Base-by-base conservation (phyloP, 352 stramenopile species). In the Phytophthora boehmeriae region DNA sequence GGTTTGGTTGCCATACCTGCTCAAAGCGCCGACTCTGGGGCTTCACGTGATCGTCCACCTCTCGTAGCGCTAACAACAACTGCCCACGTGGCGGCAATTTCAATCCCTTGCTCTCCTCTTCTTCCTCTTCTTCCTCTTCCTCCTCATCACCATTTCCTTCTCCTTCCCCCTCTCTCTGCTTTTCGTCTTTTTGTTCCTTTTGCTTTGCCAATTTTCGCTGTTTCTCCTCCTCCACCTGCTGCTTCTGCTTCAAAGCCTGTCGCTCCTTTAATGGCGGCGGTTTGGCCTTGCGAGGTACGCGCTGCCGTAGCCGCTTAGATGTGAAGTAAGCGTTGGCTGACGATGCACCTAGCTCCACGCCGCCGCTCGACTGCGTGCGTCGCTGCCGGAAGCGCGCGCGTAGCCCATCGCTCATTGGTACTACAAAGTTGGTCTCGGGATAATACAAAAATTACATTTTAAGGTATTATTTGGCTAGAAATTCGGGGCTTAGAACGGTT, bases 291-390 rank as follows among this genome's bases (percentile, higher is more conserved):
- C 62, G 60, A 17, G 47, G 23, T 14, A 54, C 63, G 14, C 60
- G 53, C 32, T 68, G 41, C 8, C 52, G 41, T 16, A 79, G 56
- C 13, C 63, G 66, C 45, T 68, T 75, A 14, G 73, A 70, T 10
- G 61, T 75, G 44, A 83, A 78, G 48, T 72, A 83, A 30, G 70
- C 73, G 28, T 82, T 78, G 20, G 70, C 64, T 10, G 62, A 66
- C 38, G 56, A 63, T 1, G 68, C 63, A 8, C 73, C 73, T 2
- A 82, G 50, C 41, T 69, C 54, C 28, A 79, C 48, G 14, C 57
- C 35, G 28, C 10, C 35, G 25, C 20, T 54, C 5, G 55, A 54
- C 36, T 59, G 59, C 19, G 19, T 46, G 17, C 54, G 46, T 35
- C 50, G 54, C 48, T 56, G 42, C 20, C 63, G 66, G 13, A 54